Base-by-base conservation (phyloP, 805 yeast genomes). In the Pichia ethanolica region DNA sequence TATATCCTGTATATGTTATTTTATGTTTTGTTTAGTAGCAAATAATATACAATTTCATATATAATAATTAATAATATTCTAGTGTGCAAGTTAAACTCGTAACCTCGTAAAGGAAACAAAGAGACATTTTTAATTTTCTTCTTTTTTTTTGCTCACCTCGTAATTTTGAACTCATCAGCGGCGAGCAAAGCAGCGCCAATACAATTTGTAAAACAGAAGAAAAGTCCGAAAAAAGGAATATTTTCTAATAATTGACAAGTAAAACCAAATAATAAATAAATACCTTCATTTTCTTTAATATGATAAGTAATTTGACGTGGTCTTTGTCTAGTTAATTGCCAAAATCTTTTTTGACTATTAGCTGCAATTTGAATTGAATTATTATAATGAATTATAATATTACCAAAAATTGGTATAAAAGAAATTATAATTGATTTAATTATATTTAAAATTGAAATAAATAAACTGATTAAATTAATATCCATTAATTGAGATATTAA, bases 161-260 rank as follows among this genome's bases (percentile, higher is more conserved):
- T 20, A 20, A 2, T 20, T 20, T 20, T 20, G 3, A 20, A 20
- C 20, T 20, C 54, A 34, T 63, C 56, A 26, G 70, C 74, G 5
- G 78, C 79, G 83, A 86, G 77, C 39, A 79, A 63, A 1, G 87
- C 86, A 20, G 81, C 81, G 7, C 84, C 88, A 14, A 80, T 67
- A n/a, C 75, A 75, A 60, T 81, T 78, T 11, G 87, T 78, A 51
- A 78, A 76, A 53, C 73, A 68, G 55, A 83, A 80, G 40, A 82
- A 67, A 11, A 78, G 70, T 3, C 81, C 60, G 5, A 79, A 51
- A 5, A 64, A 3, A 0, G 68, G 68, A 10, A 79, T 60, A 45
- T 72, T 61, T 55, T 82, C 86, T 35, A 83, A 57, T 0, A 74
- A 14, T 34, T 73, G 72, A 6, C 83, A 76, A 20, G 71, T 65